phyloP scores from a whole-genome alignment of 2,329 filamentous ascomycete genomes.

The Tolypocladium ovalisporum region DNA sequence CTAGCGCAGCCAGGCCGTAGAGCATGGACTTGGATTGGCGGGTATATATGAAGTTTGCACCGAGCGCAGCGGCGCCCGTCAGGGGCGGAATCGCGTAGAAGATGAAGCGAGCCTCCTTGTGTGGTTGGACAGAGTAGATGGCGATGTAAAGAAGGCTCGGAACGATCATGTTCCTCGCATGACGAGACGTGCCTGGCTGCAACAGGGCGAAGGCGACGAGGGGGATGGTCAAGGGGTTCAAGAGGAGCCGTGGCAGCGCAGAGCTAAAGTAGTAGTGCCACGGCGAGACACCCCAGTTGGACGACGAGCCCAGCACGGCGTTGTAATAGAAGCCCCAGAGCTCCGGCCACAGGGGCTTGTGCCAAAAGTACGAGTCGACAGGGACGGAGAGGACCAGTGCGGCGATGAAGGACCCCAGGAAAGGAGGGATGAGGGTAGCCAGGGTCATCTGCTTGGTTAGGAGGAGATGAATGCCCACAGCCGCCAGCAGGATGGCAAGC shows the following conservation, averaged over 20 bases:
- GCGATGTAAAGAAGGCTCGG: conserved; percentile 64
- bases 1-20: conserved; percentile 42
- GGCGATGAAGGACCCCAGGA: conserved; percentile 51
- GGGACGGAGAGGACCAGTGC: conserved; percentile 61
- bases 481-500: conserved; percentile 66
- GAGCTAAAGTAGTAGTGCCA: conserved; percentile 81
- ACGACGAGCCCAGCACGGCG: conserved; percentile 70
- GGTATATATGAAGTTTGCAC: conserved; percentile 58
- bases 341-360: conserved; percentile 79
- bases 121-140: conserved; percentile 78
- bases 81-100: conserved; percentile 77
- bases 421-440: conserved; percentile 52
- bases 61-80: conserved; percentile 65
- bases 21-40: conserved; percentile 50
- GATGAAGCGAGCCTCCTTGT: conserved; percentile 95
- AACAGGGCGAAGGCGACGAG: conserved; percentile 43
- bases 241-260: conserved; percentile 68
- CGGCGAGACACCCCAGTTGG: conserved; percentile 78
- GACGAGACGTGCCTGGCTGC: conserved; percentile 31
- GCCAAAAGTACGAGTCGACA: conserved; percentile 92
- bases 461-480: conserved; percentile 56
- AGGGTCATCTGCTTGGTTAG: conserved; percentile 39
- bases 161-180: conserved; percentile 40
- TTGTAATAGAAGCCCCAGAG: conserved; percentile 86
- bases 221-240: conserved; percentile 61